These are phyloP conservation scores for Phyllosticta citrichinensis DNA, from an alignment of 2,329 filamentous ascomycete genomes.

Conservation along the genomic window DNA sequence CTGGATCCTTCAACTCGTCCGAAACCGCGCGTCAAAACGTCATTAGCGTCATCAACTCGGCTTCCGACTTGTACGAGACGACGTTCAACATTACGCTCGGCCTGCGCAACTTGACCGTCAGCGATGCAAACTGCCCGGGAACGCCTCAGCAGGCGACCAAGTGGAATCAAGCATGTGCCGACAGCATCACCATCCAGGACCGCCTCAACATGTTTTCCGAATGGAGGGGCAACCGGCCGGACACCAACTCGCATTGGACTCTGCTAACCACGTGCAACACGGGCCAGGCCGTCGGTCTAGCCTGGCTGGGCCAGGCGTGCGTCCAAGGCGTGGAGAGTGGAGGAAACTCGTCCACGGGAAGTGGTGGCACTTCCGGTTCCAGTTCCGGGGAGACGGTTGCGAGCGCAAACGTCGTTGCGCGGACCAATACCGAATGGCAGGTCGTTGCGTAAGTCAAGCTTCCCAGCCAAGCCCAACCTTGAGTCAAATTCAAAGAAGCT, in stretches of 20 bases:
- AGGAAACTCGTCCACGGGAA: slow-evolving; percentile 27
- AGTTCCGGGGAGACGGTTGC: slow-evolving; percentile 56
- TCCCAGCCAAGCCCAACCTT: neutral
- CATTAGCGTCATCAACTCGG: slow-evolving; percentile 73
- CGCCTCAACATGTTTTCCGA: slow-evolving; percentile 79
- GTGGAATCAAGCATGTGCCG: slow-evolving; percentile 74
- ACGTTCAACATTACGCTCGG: slow-evolving; percentile 94
- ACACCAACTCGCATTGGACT: slow-evolving; percentile 89
- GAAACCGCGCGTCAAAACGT: slow-evolving; percentile 62
- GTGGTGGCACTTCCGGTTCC: neutral
- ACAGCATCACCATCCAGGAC: slow-evolving; percentile 53
- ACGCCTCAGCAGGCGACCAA: slow-evolving; percentile 55
- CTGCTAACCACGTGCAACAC: slow-evolving; percentile 75
- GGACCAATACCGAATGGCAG: slow-evolving; percentile 80
- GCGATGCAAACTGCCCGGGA: slow-evolving; percentile 62
- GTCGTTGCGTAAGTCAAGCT: slow-evolving; percentile 57
- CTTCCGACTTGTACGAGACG: slow-evolving; percentile 77
- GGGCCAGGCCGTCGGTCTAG: slow-evolving; percentile 74
- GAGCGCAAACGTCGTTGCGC: slow-evolving; percentile 81
- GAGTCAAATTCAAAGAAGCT: neutral
- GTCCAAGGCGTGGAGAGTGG: slow-evolving; percentile 45
- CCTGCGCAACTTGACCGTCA: slow-evolving; percentile 75
- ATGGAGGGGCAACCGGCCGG: slow-evolving; percentile 71
- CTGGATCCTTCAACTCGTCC: slow-evolving; percentile 55
- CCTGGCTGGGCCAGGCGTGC: slow-evolving; percentile 88